Evolutionary conservation across 139 green algal genomes (phyloP), one percentile per base, ranked within the genome.

Genomic region (Chlorella sp.): DNA sequence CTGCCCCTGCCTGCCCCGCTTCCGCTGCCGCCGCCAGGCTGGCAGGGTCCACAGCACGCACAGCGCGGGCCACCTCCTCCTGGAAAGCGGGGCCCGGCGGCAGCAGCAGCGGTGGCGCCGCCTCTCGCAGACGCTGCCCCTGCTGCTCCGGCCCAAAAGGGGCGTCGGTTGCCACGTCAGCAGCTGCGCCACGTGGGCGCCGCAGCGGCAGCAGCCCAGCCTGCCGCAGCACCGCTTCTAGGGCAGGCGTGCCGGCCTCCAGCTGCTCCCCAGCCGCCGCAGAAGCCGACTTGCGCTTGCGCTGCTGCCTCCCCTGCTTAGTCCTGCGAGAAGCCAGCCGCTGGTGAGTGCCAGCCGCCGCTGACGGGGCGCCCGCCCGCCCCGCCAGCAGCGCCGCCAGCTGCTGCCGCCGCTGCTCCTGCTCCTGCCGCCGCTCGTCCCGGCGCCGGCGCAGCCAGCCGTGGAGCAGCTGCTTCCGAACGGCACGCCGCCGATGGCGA

Each of bases 141-240:
- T 88, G 83, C 37, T 80, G 66, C 28, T 34, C 64, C 7, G 83
- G 34, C 5, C 64, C 83, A 28, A 80, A 79, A 1, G 68, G 37
- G 1, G 15, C 66, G 1, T 66, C 2, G 22, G n/a, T 34, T 28
- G 82, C 82, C 39, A 81, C 83, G 28, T 37, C 83, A 3, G 83
- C 66, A 26, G 4, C n/a, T n/a, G n/a, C 12, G 24, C 83, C 83
- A 37, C 64, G 68, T 1, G 83, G 83, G 7, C 64, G 83, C 5
- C 37, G 83, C 37, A 21, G 64, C 39, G 64, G 83, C 83, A 88
- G 83, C 83, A 88, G 83, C 83, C 39, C 64, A 0, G 64, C 83
- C 39, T 18, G 60, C 37, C 80, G 83, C 83, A 88, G 39, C 83
- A 81, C n/a, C 24, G 42, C 37, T 36, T 88, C 83, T 4, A 88